These are phyloP conservation scores for Malassezia vespertilionis DNA, from an alignment of 1,284 basidiomycete species.

Conservation along the genomic window DNA sequence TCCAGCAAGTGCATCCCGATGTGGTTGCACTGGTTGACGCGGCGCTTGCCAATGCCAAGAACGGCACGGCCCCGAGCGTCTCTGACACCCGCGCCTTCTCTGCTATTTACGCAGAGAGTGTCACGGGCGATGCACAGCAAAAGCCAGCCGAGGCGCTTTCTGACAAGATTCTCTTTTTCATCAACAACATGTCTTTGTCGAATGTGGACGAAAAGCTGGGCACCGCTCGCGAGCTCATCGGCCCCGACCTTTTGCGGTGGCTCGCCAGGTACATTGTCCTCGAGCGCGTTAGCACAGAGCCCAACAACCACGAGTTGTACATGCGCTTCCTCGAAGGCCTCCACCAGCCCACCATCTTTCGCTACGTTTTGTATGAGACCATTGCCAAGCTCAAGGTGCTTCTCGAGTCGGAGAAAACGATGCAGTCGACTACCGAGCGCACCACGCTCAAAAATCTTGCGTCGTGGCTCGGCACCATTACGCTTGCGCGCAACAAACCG, in stretches of 20 bases:
- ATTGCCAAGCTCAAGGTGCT: constrained; percentile 65
- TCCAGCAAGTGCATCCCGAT: constrained; percentile 76
- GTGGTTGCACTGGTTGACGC: constrained; percentile 50
- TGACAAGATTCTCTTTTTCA: constrained; percentile 90
- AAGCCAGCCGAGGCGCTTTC: constrained; percentile 74
- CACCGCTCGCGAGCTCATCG: constrained; percentile 29
- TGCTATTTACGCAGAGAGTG: constrained; percentile 45
- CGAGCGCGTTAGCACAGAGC: constrained; percentile 87
- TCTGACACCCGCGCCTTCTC: constrained; percentile 8
- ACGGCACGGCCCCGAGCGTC: constrained; percentile 3
- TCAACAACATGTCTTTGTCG: constrained; percentile 90
- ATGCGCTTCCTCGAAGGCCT: constrained; percentile 81
- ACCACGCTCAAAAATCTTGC: constrained; percentile 84
- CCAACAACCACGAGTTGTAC: constrained; percentile 93
- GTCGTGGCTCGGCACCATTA: constrained; percentile 87
- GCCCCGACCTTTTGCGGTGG: constrained; percentile 56
- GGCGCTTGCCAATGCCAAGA: constrained; percentile 23
- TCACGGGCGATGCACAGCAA: constrained; percentile 30
- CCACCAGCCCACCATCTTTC: constrained; percentile 24
- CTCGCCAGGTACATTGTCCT: constrained; percentile 95
- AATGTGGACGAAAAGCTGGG: constrained; percentile 67
- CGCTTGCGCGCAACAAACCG: constrained; percentile 78
- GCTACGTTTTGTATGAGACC: constrained; percentile 80
- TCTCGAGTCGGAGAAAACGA: constrained; percentile 82
- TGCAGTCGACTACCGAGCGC: constrained; percentile 70